Evolutionary conservation across 768 basidiomycete genomes (phyloP).

Genomic region (Pisolithus sp.): DNA sequence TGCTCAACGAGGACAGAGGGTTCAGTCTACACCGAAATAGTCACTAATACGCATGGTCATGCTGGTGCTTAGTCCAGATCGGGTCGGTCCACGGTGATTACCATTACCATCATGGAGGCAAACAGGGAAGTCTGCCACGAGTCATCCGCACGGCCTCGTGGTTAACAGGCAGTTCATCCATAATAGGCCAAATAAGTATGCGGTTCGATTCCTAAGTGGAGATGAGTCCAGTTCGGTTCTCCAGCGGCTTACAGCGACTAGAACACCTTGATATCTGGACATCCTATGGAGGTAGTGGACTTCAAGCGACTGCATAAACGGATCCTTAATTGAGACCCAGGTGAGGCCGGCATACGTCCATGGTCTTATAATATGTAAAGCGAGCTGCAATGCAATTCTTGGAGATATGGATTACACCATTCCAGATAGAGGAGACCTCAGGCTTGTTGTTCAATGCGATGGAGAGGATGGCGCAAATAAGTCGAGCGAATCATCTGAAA

Average conservation of each 20-base stretch:
- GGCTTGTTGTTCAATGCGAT: neutral
- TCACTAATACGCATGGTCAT: neutral
- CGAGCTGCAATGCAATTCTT: no score
- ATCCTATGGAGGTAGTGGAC: no score
- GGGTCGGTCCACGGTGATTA: neutral
- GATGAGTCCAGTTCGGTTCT: no score
- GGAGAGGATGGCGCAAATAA: slow-evolving; percentile 37
- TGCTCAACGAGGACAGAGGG: neutral
- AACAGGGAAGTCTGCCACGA: neutral
- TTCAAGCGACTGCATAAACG: no score
- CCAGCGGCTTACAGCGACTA: no score
- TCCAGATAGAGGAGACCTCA: no score
- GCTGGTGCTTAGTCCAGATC: neutral
- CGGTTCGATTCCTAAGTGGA: neutral
- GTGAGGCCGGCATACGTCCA: no score
- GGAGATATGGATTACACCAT: no score
- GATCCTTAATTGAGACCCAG: no score
- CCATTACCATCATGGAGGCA: neutral
- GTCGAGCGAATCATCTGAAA: slow-evolving; percentile 47
- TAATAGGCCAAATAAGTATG: neutral
- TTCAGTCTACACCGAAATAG: neutral
- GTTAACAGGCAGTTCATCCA: neutral
- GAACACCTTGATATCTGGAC: no score
- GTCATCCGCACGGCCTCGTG: neutral
- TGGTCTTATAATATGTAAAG: no score